Percentiles rank a stretch among this genome's conserved stretches.
Conservation (phyloP, 768 basidiomycete species). For the Trametes coccinea region DNA sequence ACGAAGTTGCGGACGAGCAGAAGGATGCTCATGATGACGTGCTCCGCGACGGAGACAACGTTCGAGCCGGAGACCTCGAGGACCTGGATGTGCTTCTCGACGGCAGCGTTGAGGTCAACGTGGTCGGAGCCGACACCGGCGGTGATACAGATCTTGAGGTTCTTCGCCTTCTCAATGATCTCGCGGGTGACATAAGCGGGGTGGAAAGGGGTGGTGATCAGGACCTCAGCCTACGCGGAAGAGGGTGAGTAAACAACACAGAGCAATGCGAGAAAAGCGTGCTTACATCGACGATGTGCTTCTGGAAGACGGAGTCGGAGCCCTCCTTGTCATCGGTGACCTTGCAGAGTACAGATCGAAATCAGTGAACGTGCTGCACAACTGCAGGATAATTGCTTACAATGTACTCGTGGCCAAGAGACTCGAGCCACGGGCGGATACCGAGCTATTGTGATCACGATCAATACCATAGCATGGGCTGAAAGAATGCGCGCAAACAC, state of each 20-base stretch:
- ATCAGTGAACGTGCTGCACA: too few relatives aligned
- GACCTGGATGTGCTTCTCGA: slow-evolving; percentile 73
- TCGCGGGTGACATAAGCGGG: slow-evolving; percentile 81
- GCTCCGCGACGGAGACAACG: slow-evolving; percentile 89
- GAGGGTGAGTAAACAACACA: not conserved
- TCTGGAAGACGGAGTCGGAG: slow-evolving; percentile 76
- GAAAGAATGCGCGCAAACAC: not conserved
- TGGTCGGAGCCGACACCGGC: slow-evolving; percentile 92
- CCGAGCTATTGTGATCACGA: slow-evolving; percentile 55
- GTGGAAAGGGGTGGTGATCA: slow-evolving; percentile 87
- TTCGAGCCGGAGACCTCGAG: slow-evolving; percentile 79
- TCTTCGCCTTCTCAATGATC: slow-evolving; percentile 77
- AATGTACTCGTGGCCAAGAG: slow-evolving; percentile 73
- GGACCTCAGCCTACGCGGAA: slow-evolving; percentile 62
- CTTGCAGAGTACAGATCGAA: slow-evolving; percentile 33
- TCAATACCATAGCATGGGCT: not conserved
- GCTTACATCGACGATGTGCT: slow-evolving; percentile 76
- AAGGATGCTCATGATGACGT: slow-evolving; percentile 89
- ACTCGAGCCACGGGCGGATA: slow-evolving; percentile 64
- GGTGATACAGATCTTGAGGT: slow-evolving; percentile 87
- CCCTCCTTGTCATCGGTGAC: slow-evolving; percentile 85
- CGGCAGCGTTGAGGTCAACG: slow-evolving; percentile 87
- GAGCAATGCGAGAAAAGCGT: too few relatives aligned
- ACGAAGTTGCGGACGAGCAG: slow-evolving; percentile 88
- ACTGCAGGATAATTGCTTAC: slow-evolving; percentile 38